Conservation (phyloP, 2,329 filamentous ascomycete species). For the Aspergillus fumigatiaffinis region DNA sequence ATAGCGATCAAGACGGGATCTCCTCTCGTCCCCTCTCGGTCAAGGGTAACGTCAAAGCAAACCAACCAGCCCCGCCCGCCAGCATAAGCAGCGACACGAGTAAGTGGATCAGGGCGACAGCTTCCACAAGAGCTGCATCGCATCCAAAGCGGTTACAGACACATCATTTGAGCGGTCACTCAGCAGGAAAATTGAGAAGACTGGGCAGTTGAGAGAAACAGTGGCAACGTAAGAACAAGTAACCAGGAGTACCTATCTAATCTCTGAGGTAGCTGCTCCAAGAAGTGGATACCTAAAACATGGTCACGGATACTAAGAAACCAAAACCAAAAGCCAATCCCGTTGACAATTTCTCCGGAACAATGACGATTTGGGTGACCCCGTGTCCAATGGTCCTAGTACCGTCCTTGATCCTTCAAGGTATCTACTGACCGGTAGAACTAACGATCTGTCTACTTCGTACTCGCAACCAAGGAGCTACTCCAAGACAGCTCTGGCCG, state of each 20-base stretch:
- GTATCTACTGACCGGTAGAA: too few relatives aligned
- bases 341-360: neutral
- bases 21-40: conserved; percentile 7
- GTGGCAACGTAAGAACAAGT: neutral
- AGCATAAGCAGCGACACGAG: conserved; percentile 6
- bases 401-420: too few relatives aligned
- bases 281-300: neutral
- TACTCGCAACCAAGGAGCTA: too few relatives aligned
- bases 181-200: neutral
- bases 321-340: neutral
- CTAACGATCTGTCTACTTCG: too few relatives aligned
- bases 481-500: neutral
- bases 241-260: neutral
- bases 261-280: neutral
- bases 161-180: neutral
- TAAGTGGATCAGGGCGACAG: conserved; percentile 16
- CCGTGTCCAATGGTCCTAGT: too few relatives aligned
- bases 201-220: neutral
- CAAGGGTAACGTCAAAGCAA: conserved; percentile 11
- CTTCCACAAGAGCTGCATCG: conserved; percentile 18
- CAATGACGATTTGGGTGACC: neutral
- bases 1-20: neutral
- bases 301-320: neutral
- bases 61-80: conserved; percentile 16
- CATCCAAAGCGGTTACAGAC: neutral